Evolutionary conservation across 345 rosid species (phyloP).

Genomic region (Anacardium occidentale): DNA sequence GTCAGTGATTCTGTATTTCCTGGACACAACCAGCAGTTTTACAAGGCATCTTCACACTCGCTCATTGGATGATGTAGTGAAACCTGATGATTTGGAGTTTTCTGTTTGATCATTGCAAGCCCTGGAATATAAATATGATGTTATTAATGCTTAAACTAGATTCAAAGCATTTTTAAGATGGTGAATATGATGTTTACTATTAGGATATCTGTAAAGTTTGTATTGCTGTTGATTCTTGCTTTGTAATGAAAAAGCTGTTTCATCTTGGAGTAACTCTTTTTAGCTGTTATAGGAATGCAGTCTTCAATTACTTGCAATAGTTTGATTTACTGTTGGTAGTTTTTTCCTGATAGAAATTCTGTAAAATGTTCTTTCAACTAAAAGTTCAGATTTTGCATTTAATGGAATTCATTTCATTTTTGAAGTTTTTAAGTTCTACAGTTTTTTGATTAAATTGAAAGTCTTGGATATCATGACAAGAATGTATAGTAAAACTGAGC

Average conservation of each 20-base stretch:
- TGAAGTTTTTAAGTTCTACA: neutral
- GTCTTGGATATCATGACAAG: neutral
- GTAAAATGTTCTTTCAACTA: neutral
- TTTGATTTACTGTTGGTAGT: neutral
- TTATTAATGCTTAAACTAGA: neutral
- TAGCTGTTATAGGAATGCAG: no score
- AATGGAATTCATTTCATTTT: neutral
- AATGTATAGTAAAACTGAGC: neutral
- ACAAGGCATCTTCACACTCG: constrained; percentile 58
- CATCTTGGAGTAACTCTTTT: neutral
- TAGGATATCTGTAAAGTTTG: neutral
- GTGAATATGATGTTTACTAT: neutral
- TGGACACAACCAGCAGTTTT: constrained; percentile 77
- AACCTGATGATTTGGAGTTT: constrained; percentile 41
- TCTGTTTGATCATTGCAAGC: constrained; percentile 30
- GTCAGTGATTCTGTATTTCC: constrained; percentile 64
- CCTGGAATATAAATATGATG: neutral
- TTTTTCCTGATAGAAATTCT: neutral
- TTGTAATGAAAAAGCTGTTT: neutral
- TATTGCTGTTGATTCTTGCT: neutral
- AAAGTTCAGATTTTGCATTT: neutral
- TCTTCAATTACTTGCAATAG: neutral
- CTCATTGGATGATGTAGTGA: constrained; percentile 42
- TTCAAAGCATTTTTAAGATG: neutral
- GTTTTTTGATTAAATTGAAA: neutral